phyloP scores from a whole-genome alignment of 768 basidiomycete species.

The Termitomyces sp. region DNA sequence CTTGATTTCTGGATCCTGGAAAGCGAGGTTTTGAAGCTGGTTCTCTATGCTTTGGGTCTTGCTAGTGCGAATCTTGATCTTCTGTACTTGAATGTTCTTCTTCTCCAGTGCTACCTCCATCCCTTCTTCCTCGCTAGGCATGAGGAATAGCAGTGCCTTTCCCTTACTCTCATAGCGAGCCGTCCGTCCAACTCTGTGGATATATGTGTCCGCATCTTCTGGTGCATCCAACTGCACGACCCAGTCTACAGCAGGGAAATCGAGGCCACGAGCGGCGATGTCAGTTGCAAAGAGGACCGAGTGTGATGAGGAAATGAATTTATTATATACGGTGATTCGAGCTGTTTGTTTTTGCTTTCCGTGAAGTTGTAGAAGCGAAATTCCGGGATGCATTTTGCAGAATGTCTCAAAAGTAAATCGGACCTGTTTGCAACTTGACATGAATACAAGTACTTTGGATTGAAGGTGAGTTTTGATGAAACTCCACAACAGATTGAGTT shows the following conservation, averaged over 20 bases:
- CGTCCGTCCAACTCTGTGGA: conserved; percentile 94
- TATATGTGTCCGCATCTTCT: conserved; percentile 96
- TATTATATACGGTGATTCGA: conserved; percentile 75
- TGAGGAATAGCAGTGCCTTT: conserved; percentile 73
- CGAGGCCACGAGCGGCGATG: conserved; percentile 91
- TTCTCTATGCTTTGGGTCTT: conserved; percentile 83
- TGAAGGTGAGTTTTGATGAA: conserved; percentile 94
- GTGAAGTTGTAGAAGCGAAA: conserved; percentile 89
- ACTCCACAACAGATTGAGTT: conserved; percentile 87
- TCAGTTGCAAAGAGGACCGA: conserved; percentile 93
- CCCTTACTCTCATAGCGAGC: conserved; percentile 91
- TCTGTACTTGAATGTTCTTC: conserved; percentile 66
- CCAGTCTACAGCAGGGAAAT: conserved; percentile 97
- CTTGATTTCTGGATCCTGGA: conserved; percentile 95
- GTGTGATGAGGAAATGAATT: conserved; percentile 76
- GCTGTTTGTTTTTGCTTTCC: conserved; percentile 97
- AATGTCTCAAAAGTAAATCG: conserved; percentile 96
- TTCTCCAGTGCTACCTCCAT: conserved; percentile 68
- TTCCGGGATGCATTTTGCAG: conserved; percentile 91
- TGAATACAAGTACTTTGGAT: conserved; percentile 87
- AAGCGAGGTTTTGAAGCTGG: conserved; percentile 87
- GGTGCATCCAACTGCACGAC: conserved; percentile 94
- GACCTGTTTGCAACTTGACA: conserved; percentile 95
- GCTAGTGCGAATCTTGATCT: conserved; percentile 84
- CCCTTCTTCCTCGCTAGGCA: conserved; percentile 91